These are phyloP conservation scores for Gossypium ekmanianum DNA, from an alignment of 345 rosid genomes.

Conservation along the genomic window DNA sequence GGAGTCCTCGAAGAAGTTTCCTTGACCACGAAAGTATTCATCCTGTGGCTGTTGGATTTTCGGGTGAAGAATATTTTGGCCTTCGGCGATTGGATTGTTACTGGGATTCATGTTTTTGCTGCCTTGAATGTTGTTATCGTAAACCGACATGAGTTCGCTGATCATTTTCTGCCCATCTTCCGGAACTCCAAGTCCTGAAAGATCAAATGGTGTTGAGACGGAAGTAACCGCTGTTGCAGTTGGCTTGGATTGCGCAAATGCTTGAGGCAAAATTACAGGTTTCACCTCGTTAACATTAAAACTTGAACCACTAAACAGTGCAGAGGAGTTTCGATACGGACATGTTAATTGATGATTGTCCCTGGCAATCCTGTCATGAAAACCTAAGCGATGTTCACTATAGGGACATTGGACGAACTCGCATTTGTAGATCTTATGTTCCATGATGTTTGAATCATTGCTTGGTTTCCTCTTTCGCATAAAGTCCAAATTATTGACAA, in stretches of 20 bases:
- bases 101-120: constrained; percentile 33
- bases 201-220: constrained; percentile 37
- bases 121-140: constrained; percentile 58
- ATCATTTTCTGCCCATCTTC: constrained; percentile 96
- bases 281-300: not conserved
- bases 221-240: not conserved
- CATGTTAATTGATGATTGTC: not conserved
- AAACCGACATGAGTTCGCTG: constrained; percentile 75
- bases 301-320: not conserved
- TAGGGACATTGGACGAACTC: constrained; percentile 67
- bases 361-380: not conserved
- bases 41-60: constrained; percentile 57
- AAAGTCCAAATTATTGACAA: constrained; percentile 36
- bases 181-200: constrained; percentile 72
- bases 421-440: constrained; percentile 52
- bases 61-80: constrained; percentile 39
- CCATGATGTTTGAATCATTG: constrained; percentile 43
- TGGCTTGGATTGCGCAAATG: not conserved
- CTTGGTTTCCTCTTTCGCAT: constrained; percentile 59
- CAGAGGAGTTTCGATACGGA: not conserved
- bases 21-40: constrained; percentile 38
- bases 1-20: constrained; percentile 45
- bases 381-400: constrained; percentile 33
- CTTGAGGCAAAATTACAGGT: not conserved
- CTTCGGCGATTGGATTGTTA: constrained; percentile 35